Conservation (phyloP, 148 eudicot genomes). For the Rhododendron vialii region DNA sequence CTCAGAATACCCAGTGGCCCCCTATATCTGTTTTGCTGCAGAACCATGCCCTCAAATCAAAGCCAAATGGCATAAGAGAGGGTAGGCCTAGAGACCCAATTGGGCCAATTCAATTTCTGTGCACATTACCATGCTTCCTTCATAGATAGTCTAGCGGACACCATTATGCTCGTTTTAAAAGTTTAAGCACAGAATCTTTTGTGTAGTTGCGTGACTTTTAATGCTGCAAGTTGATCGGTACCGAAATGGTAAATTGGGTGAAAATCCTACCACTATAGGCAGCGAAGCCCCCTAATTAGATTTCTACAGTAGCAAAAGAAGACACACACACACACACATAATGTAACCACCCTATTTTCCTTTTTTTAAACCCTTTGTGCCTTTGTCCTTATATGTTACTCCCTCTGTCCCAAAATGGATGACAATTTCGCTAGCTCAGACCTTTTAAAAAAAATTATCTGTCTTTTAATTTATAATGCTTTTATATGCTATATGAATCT, state of each 20-base stretch:
- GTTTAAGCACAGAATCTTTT: not conserved
- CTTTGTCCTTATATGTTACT: too few relatives aligned
- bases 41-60: too few relatives aligned
- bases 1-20: too few relatives aligned
- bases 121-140: too few relatives aligned
- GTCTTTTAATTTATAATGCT: too few relatives aligned
- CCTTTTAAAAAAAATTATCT: not conserved
- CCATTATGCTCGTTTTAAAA: not conserved
- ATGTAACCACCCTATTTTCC: not conserved
- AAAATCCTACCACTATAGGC: not conserved
- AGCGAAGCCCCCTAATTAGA: not conserved
- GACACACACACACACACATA: not conserved
- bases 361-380: too few relatives aligned
- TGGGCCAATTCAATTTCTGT: too few relatives aligned
- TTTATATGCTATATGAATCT: not conserved
- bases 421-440: not conserved
- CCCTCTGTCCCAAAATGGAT: not conserved
- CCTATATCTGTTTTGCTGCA: too few relatives aligned
- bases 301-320: not conserved
- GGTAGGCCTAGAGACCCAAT: too few relatives aligned
- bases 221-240: not conserved
- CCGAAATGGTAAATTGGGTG: not conserved
- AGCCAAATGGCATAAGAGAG: too few relatives aligned
- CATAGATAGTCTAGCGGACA: too few relatives aligned
- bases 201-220: not conserved